Conservation (phyloP, 768 basidiomycete species). For the Pleurotus platypus region DNA sequence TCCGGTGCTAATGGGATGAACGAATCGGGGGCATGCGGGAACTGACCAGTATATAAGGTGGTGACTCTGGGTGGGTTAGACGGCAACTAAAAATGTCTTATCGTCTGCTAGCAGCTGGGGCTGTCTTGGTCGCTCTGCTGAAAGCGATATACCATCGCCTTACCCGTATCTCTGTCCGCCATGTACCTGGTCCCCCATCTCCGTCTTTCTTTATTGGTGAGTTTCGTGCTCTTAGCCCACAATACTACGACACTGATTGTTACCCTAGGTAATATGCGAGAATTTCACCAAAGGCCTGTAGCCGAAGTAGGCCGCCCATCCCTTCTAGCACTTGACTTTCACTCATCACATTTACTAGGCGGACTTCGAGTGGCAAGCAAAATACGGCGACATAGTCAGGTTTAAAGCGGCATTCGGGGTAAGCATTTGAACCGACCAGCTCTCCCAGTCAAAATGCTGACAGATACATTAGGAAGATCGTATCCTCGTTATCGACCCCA, state of each 20-base stretch:
- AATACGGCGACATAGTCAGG: too few relatives aligned
- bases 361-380: too few relatives aligned
- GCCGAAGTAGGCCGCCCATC: conserved; percentile 22
- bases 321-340: conserved; percentile 8
- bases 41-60: too few relatives aligned
- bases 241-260: background rate
- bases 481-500: background rate
- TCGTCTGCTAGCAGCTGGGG: too few relatives aligned
- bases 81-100: too few relatives aligned
- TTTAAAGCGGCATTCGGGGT: too few relatives aligned
- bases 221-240: background rate
- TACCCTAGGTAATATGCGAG: conserved; percentile 20
- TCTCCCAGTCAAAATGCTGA: too few relatives aligned
- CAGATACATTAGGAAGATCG: background rate
- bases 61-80: too few relatives aligned
- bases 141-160: conserved; percentile 22
- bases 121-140: too few relatives aligned
- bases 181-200: conserved; percentile 30
- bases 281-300: conserved; percentile 29
- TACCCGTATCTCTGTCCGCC: conserved; percentile 29
- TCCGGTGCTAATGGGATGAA: too few relatives aligned
- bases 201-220: conserved; percentile 37
- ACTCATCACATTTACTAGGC: conserved; percentile 8
- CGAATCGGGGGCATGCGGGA: too few relatives aligned
- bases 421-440: too few relatives aligned